Evolutionary conservation across 1,284 basidiomycete genomes (phyloP).

Genomic region (Phellopilus nigrolimitatus): DNA sequence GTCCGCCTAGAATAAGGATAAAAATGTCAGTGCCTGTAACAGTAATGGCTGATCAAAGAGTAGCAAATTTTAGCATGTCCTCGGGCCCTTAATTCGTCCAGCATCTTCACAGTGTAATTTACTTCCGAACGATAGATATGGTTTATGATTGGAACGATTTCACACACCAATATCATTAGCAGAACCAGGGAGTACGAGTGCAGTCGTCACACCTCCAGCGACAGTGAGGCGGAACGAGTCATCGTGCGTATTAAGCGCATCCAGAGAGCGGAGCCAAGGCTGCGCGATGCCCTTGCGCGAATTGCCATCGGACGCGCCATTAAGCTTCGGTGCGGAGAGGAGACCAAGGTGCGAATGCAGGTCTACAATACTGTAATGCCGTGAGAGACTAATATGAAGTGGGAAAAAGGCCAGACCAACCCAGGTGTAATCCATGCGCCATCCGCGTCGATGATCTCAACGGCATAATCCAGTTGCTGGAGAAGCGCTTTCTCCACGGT

Average conservation of each 20-base stretch:
- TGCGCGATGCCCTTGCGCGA: slow-evolving; percentile 39
- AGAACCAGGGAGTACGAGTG: slow-evolving; percentile 43
- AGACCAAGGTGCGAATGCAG: slow-evolving; percentile 62
- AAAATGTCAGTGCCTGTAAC: not conserved
- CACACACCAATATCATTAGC: slow-evolving; percentile 41
- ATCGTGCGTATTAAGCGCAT: slow-evolving; percentile 45
- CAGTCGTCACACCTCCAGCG: slow-evolving; percentile 43
- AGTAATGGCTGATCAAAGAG: too few species aligned
- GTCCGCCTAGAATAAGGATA: slow-evolving; percentile 39
- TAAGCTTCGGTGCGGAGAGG: slow-evolving; percentile 33
- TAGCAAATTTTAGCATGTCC: too few species aligned
- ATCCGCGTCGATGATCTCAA: slow-evolving; percentile 29
- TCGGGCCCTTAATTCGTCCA: too few species aligned
- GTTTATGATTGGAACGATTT: not conserved
- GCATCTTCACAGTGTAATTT: too few species aligned
- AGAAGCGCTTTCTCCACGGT: slow-evolving; percentile 27
- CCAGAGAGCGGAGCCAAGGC: slow-evolving; percentile 48
- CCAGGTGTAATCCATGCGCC: slow-evolving; percentile 37
- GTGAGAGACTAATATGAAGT: not conserved
- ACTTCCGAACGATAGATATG: too few species aligned
- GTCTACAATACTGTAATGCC: slow-evolving; percentile 42
- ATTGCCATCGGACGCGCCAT: slow-evolving; percentile 37
- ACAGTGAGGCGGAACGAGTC: slow-evolving; percentile 32
- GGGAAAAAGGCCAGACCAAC: slow-evolving; percentile 24
- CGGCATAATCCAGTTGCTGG: slow-evolving; percentile 13